These are phyloP conservation scores for Trichoderma orchidacearum DNA, from an alignment of 495 filamentous ascomycete genomes.

Conservation along the genomic window DNA sequence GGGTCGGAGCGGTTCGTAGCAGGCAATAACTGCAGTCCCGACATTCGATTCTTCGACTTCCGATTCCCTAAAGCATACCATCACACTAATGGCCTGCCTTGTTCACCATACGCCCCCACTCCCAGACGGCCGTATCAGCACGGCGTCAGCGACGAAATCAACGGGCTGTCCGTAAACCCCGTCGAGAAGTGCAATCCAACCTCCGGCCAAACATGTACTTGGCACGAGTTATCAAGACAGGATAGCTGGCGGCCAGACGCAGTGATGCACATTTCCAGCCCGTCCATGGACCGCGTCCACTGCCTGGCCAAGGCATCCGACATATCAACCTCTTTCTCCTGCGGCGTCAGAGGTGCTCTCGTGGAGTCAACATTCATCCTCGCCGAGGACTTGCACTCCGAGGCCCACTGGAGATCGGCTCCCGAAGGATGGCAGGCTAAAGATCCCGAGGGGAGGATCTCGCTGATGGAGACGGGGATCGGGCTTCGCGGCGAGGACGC, in stretches of 20 bases:
- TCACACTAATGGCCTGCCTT: slow-evolving; percentile 26
- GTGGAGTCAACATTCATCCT: slow-evolving; percentile 17
- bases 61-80: slow-evolving; percentile 29
- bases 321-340: slow-evolving; percentile 25
- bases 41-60: slow-evolving; percentile 34
- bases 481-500: background rate
- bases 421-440: background rate
- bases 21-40: slow-evolving; percentile 16
- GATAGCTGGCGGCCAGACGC: slow-evolving; percentile 30
- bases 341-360: slow-evolving; percentile 24
- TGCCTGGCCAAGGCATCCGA: slow-evolving; percentile 26
- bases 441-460: background rate
- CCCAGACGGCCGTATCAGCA: slow-evolving; percentile 16
- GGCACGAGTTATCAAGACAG: slow-evolving; percentile 23
- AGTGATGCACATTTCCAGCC: slow-evolving; percentile 19
- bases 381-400: background rate
- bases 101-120: slow-evolving; percentile 15
- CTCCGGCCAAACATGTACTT: slow-evolving; percentile 16
- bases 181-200: slow-evolving; percentile 13
- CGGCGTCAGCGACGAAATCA: background rate
- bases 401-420: background rate
- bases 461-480: background rate
- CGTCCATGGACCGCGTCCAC: slow-evolving; percentile 9
- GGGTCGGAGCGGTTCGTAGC: slow-evolving; percentile 30
- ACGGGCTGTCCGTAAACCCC: background rate